A percentile compares a stretch with the other conserved stretches of the same genome.
Conservation (phyloP, 1,284 basidiomycete species). For the Polyporus tsugae region DNA sequence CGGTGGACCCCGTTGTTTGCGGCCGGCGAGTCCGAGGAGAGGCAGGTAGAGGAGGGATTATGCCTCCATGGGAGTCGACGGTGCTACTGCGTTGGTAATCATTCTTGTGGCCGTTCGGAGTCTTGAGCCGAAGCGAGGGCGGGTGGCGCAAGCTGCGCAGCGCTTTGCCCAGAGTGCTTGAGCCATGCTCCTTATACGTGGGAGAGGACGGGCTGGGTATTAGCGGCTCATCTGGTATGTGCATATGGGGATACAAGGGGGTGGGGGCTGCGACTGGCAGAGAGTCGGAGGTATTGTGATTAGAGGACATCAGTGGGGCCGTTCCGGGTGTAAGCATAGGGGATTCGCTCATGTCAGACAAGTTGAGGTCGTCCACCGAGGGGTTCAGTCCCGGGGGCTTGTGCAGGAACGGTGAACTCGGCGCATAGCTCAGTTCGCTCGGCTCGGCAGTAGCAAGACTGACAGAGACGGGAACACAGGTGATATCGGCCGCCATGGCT, state of each 20-base stretch:
- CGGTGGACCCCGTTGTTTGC: slow-evolving; percentile 28
- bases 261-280: slow-evolving; percentile 17
- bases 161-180: slow-evolving; percentile 2
- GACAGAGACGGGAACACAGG: slow-evolving; percentile 34
- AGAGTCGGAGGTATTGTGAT: slow-evolving; percentile 22
- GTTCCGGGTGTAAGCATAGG: slow-evolving; percentile 31
- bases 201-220: neutral
- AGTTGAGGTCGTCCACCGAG: slow-evolving; percentile 43
- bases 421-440: slow-evolving; percentile 25
- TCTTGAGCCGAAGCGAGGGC: slow-evolving; percentile 37
- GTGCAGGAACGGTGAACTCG: slow-evolving; percentile 41
- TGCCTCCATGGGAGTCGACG: slow-evolving; percentile 10
- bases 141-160: slow-evolving; percentile 40
- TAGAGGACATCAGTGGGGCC: slow-evolving; percentile 9
- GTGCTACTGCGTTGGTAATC: slow-evolving; percentile 27
- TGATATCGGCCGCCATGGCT: slow-evolving; percentile 29
- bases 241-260: slow-evolving; percentile 22
- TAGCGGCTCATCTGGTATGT: slow-evolving; percentile 8
- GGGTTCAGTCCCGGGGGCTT: slow-evolving; percentile 62
- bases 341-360: slow-evolving; percentile 46
- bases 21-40: slow-evolving; percentile 32
- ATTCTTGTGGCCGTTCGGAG: slow-evolving; percentile 25
- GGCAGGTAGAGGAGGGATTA: slow-evolving; percentile 29
- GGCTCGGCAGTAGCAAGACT: slow-evolving; percentile 28
- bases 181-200: neutral